Base-by-base conservation (phyloP, 75 land plant species). In the Isoetes taiwanensis region DNA sequence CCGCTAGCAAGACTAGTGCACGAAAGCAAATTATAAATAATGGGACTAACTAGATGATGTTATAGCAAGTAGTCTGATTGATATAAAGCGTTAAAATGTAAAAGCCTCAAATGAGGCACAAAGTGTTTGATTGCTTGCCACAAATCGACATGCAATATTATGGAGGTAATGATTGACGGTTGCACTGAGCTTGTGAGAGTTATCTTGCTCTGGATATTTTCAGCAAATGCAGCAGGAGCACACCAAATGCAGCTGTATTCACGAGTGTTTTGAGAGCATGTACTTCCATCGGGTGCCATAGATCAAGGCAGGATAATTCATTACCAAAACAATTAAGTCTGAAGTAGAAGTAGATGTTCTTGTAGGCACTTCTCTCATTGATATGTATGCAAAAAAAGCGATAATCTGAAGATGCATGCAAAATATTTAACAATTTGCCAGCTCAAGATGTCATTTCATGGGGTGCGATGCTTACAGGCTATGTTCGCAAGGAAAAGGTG, bases 61-160 rank as follows among this genome's bases (percentile, higher is more conserved):
- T 63, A 68, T 68, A 4, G 78, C 68, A 17, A 67, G 74, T 58
- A 64, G 75, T n/a, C 66, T 77, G 5, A 41, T 77, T 58, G 78
- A 74, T 59, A 68, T 77, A 70, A 77, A 77, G n/a, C n/a, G 66
- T 68, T 57, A 6, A 81, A 75, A 64, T 78, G 70, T 50, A 74
- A 67, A 26, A 43, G 28, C 34, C 25, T 71, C n/a, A 50, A 43
- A 1, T 8, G 52, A 52, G 41, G 77, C 77, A 10, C 34, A 30
- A 54, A n/a, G 64, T 73, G 28, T 52, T 74, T 35, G 56, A 26
- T 60, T 6, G 32, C 17, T 70, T 70, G 72, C 74, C n/a, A n/a
- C 71, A 35, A 14, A 34, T 9, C 30, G 58, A 35, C 68, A 58
- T 38, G 65, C 65, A 34, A 75, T 65, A 0, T 64, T 73, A 1